Evolutionary conservation across 192 early-diverging fungal genomes (phyloP), one percentile per base, ranked within the genome.

Genomic region (Coemansia sp.): DNA sequence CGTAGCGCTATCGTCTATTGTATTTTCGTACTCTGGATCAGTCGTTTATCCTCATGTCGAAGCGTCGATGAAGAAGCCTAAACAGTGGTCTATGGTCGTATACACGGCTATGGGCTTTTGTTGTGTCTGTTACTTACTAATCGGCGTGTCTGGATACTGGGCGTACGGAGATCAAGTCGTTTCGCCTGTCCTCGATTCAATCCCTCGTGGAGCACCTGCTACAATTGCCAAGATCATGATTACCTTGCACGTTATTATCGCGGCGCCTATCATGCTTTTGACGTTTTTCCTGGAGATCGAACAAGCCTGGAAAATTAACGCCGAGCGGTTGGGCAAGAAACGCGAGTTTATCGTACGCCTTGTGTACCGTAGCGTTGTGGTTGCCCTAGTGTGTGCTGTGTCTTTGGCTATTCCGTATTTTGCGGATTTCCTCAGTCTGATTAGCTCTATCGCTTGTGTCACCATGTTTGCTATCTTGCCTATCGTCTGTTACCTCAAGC

Each of bases 11-110:
- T 89, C 88, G 6, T 87, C 88, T 4, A 89, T 94, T 65, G 78
- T 86, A 16, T 93, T 91, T 66, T 87, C 88, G n/a, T 93, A 84
- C 53, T 73, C 86, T 37, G 93, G 91, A 4, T 91, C 92, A 27
- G 89, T 88, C 20, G 89, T 93, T 9, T 94, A 93, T 56, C 88
- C 93, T 2, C 90, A 94, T 62, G 87, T 92, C 4, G 90, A 94
- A 64, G 79, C 84, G 2, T 81, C 86, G 45, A 93, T 94, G 93
- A 78, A 69, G 38, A 71, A 89, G 45, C 93, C 93, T 9, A 71
- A 87, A 20, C 72, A 85, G 20, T 94, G 91, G 85, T 76, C 84
- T 18, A 83, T 61, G 7, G 93, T 91, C 3, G 66, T 92, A 0
- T 75, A 70, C 63, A 30, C 69, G 1, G 84, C 86, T 2, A 85